A percentile compares a stretch with the other conserved stretches of the same genome.
Evolutionary conservation across 768 basidiomycete species (phyloP).

Genomic region (Collybia sordida): DNA sequence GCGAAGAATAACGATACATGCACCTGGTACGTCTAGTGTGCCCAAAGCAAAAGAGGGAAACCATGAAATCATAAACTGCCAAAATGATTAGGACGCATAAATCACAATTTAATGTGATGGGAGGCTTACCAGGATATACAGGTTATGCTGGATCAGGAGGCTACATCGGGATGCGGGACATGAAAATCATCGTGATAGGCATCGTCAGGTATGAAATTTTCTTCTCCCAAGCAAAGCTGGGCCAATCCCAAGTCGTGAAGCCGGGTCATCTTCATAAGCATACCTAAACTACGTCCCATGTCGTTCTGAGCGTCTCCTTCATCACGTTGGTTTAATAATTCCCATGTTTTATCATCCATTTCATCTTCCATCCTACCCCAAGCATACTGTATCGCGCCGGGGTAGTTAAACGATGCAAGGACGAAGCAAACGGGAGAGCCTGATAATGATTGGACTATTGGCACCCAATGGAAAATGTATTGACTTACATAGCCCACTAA

Average conservation of each 20-base stretch:
- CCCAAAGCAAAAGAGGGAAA: too few species aligned
- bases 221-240: constrained; percentile 51
- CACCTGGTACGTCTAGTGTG: too few species aligned
- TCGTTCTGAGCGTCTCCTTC: constrained; percentile 35
- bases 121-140: too few species aligned
- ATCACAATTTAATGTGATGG: too few species aligned
- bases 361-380: constrained; percentile 73
- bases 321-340: constrained; percentile 47
- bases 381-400: constrained; percentile 58
- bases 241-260: constrained; percentile 71
- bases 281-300: constrained; percentile 42
- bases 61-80: too few species aligned
- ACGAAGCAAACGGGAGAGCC: constrained; percentile 80
- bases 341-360: constrained; percentile 68
- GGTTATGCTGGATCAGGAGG: too few species aligned
- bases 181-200: background rate
- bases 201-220: constrained; percentile 11
- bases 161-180: too few species aligned
- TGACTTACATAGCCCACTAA: constrained; percentile 76
- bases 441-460: constrained; percentile 22
- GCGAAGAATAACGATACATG: too few species aligned
- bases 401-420: constrained; percentile 65
- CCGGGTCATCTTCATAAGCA: constrained; percentile 77
- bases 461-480: background rate
- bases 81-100: too few species aligned